Conservation (phyloP, 2,329 filamentous ascomycete genomes). For the Aureobasidium sp. region DNA sequence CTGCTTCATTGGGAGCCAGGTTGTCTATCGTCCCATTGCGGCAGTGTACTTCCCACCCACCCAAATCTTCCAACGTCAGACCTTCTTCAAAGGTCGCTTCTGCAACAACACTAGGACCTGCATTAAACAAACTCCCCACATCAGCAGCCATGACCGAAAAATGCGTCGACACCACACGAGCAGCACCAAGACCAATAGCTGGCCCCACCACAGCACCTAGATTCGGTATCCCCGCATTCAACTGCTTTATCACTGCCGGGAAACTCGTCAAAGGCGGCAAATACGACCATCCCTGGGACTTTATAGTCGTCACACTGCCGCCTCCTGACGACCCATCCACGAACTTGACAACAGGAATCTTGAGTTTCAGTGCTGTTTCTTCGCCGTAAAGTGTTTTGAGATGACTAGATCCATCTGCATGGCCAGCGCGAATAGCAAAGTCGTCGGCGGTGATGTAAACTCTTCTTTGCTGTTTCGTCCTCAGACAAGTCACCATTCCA, state of each 20-base stretch:
- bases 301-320: conserved; percentile 55
- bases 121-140: conserved; percentile 56
- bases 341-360: conserved; percentile 56
- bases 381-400: conserved; percentile 50
- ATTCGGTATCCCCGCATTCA: conserved; percentile 59
- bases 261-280: conserved; percentile 52
- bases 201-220: conserved; percentile 57
- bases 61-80: conserved; percentile 51
- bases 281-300: conserved; percentile 50
- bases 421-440: conserved; percentile 52
- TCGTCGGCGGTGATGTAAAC: conserved; percentile 53
- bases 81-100: conserved; percentile 59
- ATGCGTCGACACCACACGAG: conserved; percentile 54
- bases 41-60: conserved; percentile 55
- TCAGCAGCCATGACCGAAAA: conserved; percentile 61
- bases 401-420: conserved; percentile 55
- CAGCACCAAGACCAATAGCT: conserved; percentile 57
- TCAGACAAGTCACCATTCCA: neutral
- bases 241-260: conserved; percentile 47
- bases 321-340: conserved; percentile 59
- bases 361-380: conserved; percentile 51
- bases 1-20: conserved; percentile 52
- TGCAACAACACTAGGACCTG: conserved; percentile 56
- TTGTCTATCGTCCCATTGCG: conserved; percentile 63
- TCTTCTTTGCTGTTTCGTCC: neutral